Evolutionary conservation across 805 yeast genomes (phyloP).

Genomic region (Myxozyma geophila): DNA sequence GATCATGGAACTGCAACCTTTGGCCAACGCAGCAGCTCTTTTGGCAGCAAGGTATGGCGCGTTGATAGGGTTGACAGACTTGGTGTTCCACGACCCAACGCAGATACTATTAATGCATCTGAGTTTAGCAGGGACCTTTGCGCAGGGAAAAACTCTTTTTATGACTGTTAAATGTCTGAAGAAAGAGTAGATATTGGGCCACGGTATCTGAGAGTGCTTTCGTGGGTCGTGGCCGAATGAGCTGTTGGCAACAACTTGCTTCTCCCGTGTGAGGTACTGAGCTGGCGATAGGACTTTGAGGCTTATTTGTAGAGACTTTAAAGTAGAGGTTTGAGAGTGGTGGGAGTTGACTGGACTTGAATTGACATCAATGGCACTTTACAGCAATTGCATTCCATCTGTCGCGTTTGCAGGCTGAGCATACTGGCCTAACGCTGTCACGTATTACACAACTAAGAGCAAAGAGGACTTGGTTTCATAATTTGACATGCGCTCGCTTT

Average conservation of each 20-base stretch:
- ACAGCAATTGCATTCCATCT: neutral
- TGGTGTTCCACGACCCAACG: constrained; percentile 1
- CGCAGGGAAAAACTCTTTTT: neutral
- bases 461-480: neutral
- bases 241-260: neutral
- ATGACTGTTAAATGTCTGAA: neutral
- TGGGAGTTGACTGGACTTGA: neutral
- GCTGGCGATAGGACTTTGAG: no score
- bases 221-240: neutral
- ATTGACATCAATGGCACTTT: neutral
- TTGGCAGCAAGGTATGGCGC: constrained; percentile 5
- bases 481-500: neutral
- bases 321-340: no score
- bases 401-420: constrained; percentile 5
- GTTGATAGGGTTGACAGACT: constrained; percentile 8
- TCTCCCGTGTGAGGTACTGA: neutral
- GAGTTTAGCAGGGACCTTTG: neutral
- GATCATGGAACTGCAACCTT: neutral
- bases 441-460: neutral
- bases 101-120: neutral
- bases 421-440: constrained; percentile 5
- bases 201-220: neutral
- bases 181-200: neutral
- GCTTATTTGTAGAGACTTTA: no score
- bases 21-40: constrained; percentile 11